These are phyloP conservation scores for Stellera chamaejasme DNA, from an alignment of 345 rosid species.

Conservation along the genomic window DNA sequence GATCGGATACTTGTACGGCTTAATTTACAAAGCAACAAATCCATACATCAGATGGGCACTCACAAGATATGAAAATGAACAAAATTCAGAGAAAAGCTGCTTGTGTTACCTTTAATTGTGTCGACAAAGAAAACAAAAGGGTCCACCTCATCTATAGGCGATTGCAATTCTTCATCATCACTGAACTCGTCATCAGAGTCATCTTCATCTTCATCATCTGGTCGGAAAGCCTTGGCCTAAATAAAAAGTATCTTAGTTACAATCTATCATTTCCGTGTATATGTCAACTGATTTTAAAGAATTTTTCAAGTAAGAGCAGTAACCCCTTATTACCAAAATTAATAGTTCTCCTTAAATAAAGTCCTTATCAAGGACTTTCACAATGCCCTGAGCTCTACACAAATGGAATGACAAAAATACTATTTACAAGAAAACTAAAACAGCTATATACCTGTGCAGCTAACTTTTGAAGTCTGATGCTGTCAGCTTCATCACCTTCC, in stretches of 20 bases:
- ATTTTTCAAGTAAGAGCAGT: no score
- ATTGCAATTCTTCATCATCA: slow-evolving; percentile 89
- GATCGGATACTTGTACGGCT: slow-evolving; percentile 78
- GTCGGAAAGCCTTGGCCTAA: slow-evolving; percentile 70
- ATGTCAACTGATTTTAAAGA: no score
- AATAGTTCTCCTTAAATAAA: background rate
- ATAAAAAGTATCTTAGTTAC: background rate
- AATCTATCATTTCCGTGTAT: background rate
- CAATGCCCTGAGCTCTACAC: background rate
- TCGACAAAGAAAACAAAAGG: slow-evolving; percentile 92
- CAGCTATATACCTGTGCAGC: slow-evolving; percentile 72
- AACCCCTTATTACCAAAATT: background rate
- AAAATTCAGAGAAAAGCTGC: background rate
- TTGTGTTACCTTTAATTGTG: slow-evolving; percentile 58
- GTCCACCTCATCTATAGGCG: slow-evolving; percentile 96
- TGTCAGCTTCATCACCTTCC: slow-evolving; percentile 96
- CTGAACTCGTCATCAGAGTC: slow-evolving; percentile 89
- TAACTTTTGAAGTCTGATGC: slow-evolving; percentile 63
- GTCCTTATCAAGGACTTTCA: background rate
- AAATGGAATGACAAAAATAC: background rate
- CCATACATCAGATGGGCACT: background rate
- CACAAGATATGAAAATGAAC: background rate
- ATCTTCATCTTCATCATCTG: slow-evolving; percentile 55
- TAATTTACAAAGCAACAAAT: slow-evolving; percentile 8
- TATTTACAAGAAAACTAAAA: background rate